phyloP scores from a whole-genome alignment of 768 basidiomycete genomes.

The Suillus variegatus region DNA sequence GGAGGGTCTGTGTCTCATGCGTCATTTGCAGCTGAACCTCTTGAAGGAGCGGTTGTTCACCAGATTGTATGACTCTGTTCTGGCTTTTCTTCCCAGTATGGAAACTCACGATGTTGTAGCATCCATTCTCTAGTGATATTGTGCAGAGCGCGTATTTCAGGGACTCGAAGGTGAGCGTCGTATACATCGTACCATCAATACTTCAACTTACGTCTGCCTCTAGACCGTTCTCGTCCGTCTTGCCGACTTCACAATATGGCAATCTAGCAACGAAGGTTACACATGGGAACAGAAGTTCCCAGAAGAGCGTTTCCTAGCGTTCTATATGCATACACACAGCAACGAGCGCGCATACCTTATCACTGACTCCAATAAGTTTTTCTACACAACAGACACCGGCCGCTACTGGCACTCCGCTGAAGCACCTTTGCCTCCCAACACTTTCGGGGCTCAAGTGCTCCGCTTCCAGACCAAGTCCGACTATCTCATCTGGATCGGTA shows the following conservation, averaged over 20 bases:
- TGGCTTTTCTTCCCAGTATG: neutral
- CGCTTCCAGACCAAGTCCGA: too few relatives aligned
- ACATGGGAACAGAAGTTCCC: slow-evolving; percentile 74
- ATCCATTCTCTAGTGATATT: slow-evolving; percentile 62
- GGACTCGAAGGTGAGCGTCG: slow-evolving; percentile 58
- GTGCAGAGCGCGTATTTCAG: slow-evolving; percentile 87
- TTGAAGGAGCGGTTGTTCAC: slow-evolving; percentile 76
- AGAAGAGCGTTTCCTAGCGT: slow-evolving; percentile 68
- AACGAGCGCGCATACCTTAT: slow-evolving; percentile 84
- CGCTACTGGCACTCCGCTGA: too few relatives aligned
- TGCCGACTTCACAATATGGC: slow-evolving; percentile 79
- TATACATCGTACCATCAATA: neutral
- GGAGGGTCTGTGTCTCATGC: neutral
- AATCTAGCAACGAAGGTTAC: slow-evolving; percentile 94
- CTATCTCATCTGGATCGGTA: too few relatives aligned
- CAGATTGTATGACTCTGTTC: slow-evolving; percentile 54
- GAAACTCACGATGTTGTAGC: slow-evolving; percentile 40
- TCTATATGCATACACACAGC: slow-evolving; percentile 86
- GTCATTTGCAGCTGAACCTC: slow-evolving; percentile 62
- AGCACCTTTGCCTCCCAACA: too few relatives aligned
- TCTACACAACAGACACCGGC: too few relatives aligned
- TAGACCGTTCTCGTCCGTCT: slow-evolving; percentile 86
- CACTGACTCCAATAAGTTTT: neutral
- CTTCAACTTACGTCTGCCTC: slow-evolving; percentile 5
- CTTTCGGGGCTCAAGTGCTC: too few relatives aligned